Evolutionary conservation across 2,329 filamentous ascomycete species (phyloP), one percentile per base, ranked within the genome.

Genomic region (Lasiodiplodia gonubiensis): DNA sequence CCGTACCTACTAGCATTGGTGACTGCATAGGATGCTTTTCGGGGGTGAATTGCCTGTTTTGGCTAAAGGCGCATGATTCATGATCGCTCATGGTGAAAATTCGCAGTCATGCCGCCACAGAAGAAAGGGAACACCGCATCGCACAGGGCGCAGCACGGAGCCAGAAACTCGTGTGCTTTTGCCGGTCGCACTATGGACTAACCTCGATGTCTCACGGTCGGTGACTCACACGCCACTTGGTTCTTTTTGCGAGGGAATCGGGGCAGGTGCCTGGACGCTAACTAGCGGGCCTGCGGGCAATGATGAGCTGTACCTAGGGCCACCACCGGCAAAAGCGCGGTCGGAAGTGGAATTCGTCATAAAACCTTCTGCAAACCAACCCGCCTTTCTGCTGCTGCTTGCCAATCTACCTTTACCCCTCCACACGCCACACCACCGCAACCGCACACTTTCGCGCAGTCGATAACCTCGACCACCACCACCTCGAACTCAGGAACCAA

Each of bases 321-420:
- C 25, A 10, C 30, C 30, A 16, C 30, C 53, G 53, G 53, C 2
- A 55, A 55, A 55, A 55, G n/a, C 25, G 53, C 53, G 53, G 53
- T 10, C 49, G 23, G 33, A 37, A 55, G 33, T 18, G 48, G 48
- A 27, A 52, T n/a, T 64, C 48, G 60, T 64, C 60, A 55, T 66
- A 57, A 66, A 66, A 66, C 37, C 64, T 57, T 59, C 49, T 52
- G 35, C n/a, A 52, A n/a, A 48, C 48, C 49, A 37, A 23, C 33
- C 21, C 35, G 39, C 18, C 21, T 39, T 10, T 14, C 46, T 18
- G 35, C 48, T 7, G 16, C n/a, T n/a, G n/a, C 30, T 33, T 33
- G 30, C 30, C 30, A 21, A 55, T 37, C 21, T 25, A 37, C 53
- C 30, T 33, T 33, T 27, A 46, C n/a, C 23, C 37, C 64, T 23